Evolutionary conservation across 495 filamentous ascomycete species (phyloP).

Genomic region (Evansstolkia leycettana): DNA sequence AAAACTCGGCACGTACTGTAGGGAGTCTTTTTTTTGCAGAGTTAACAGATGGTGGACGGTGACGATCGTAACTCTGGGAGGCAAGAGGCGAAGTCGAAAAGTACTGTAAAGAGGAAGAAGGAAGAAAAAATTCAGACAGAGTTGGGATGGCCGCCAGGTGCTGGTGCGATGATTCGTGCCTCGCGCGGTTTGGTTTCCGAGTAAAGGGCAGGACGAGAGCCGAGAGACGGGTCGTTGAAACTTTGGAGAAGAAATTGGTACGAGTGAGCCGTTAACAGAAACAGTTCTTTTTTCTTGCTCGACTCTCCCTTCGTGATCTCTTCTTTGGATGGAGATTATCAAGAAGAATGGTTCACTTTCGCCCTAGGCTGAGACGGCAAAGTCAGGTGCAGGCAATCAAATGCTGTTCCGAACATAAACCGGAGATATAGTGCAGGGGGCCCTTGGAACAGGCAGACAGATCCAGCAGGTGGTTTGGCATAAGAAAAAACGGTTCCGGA

Average conservation of each 20-base stretch:
- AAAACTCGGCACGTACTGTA: no score
- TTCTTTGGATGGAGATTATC: no score
- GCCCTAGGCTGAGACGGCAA: conserved; percentile 8
- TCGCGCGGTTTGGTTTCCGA: conserved; percentile 14
- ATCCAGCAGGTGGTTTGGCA: conserved; percentile 11
- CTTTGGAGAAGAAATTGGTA: no score
- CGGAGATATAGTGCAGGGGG: conserved; percentile 6
- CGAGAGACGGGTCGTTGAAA: conserved; percentile 3
- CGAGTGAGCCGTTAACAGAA: no score
- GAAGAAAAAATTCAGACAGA: conserved; percentile 4
- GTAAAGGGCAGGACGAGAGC: conserved; percentile 5
- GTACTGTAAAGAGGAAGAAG: no score
- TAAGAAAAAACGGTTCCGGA: conserved; percentile 9
- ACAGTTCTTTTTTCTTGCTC: neutral
- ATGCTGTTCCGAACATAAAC: conserved; percentile 12
- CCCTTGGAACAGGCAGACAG: no score
- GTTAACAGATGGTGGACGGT: conserved; percentile 12
- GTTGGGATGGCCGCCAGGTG: conserved; percentile 8
- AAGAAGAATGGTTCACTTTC: conserved; percentile 3
- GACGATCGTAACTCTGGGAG: conserved; percentile 26
- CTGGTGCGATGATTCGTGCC: conserved; percentile 11
- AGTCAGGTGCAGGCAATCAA: conserved; percentile 9
- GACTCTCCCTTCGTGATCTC: neutral
- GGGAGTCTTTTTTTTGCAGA: no score
- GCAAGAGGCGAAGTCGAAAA: conserved; percentile 15